Evolutionary conservation across 2,329 filamentous ascomycete genomes (phyloP), one percentile per base, ranked within the genome.

Genomic region (Pseudopithomyces maydicus): DNA sequence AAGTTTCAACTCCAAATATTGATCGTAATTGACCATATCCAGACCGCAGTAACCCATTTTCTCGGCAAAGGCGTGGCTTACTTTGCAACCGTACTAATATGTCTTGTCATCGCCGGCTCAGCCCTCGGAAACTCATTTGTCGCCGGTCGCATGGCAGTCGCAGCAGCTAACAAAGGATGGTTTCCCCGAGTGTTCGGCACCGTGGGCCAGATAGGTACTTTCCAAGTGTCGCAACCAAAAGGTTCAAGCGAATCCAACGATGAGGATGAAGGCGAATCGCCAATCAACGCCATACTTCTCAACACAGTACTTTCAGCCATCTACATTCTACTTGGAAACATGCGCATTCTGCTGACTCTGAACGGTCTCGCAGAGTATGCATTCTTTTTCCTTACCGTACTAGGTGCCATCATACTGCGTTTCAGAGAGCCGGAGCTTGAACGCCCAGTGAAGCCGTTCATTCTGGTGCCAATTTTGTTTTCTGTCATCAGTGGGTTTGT

Each of bases 71-170:
- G 79, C 76, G 42, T 67, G 39, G 70, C 71, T 38, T 81, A 88
- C 22, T 70, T 88, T 3, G 86, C 86, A 6, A 79, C 78, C 0
- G 78, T 68, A 0, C 71, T 88, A 5, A 85, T 88, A 52, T 87
- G 85, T 62, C 76, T 88, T 0, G 85, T 88, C 0, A 84, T 88
- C 1, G 84, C 83, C 0, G 86, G 86, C 12, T 87, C 86, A 1
- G 75, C 87, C 0, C 79, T 88, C 0, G 84, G 85, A 8, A 88
- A 88, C 69, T 86, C 84, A 0, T 88, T 88, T 61, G 84, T 88
- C 0, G 83, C 83, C 0, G 83, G 85, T 7, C 82, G 86, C 15
- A 88, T 88, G 85, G 82, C 84, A 0, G 85, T 88, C 1, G 83
- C 86, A 1, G 86, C 86, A 5, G 64, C 73, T 3, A 74, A 75